phyloP scores from a whole-genome alignment of 169 alveolate species.

The Besnoitia besnoiti region DNA sequence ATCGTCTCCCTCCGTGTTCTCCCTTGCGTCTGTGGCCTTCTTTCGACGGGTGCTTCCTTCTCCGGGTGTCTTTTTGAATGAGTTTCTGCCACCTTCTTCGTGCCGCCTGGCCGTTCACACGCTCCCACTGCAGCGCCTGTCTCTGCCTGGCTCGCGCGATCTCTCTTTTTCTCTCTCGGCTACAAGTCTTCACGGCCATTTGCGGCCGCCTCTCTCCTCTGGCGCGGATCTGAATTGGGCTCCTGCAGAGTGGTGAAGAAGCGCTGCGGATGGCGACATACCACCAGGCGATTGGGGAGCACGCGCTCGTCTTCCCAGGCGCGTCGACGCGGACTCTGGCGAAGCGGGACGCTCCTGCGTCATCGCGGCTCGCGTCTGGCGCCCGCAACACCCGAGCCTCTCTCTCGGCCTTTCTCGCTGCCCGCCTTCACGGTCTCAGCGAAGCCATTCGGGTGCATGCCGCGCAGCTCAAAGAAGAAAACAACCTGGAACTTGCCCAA shows the following conservation, averaged over 20 bases:
- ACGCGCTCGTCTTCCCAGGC: not conserved
- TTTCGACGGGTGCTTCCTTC: not conserved
- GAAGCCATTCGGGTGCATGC: not conserved
- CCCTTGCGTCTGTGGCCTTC: not conserved
- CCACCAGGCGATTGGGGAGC: not conserved
- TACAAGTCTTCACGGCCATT: not conserved
- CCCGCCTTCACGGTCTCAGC: not conserved
- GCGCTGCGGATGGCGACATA: not conserved
- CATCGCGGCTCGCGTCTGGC: too few species aligned
- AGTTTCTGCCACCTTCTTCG: not conserved
- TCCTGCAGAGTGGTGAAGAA: not conserved
- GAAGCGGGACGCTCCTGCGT: too few species aligned
- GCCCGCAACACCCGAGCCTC: not conserved
- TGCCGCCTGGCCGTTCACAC: not conserved
- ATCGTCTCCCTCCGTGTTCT: not conserved
- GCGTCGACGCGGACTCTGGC: not conserved
- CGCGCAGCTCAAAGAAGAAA: not conserved
- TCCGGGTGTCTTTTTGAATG: not conserved
- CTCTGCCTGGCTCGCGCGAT: too few species aligned
- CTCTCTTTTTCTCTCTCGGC: not conserved
- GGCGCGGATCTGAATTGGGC: not conserved
- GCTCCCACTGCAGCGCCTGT: not conserved
- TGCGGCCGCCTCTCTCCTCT: not conserved
- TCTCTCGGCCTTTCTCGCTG: not conserved
- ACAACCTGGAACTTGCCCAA: not conserved